These are phyloP conservation scores for Tulasnella sp. DNA, from an alignment of 768 basidiomycete genomes.

Conservation along the genomic window DNA sequence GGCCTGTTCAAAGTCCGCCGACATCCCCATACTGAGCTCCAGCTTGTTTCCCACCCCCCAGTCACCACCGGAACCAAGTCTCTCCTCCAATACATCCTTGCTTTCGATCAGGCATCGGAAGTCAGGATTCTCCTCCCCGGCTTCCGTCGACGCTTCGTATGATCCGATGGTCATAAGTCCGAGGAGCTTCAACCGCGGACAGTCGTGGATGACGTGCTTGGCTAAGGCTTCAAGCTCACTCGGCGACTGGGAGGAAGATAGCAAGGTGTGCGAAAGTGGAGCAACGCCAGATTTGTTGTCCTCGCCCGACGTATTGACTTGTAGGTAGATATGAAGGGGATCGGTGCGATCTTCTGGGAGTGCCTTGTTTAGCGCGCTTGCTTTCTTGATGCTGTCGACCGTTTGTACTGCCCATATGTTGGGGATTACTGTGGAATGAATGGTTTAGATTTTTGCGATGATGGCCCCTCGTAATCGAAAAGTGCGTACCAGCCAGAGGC, in stretches of 20 bases:
- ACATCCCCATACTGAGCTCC: constrained; percentile 92
- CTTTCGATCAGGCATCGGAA: constrained; percentile 62
- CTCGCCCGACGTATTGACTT: constrained; percentile 95
- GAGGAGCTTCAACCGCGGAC: constrained; percentile 63
- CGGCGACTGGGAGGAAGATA: constrained; percentile 18
- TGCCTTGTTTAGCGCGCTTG: constrained; percentile 65
- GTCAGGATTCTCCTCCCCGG: constrained; percentile 49
- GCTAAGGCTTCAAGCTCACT: constrained; percentile 57
- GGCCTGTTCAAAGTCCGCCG: constrained; percentile 84
- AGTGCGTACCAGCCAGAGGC: constrained; percentile 67
- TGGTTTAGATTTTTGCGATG: neutral
- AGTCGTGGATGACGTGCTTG: constrained; percentile 53
- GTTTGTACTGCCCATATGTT: constrained; percentile 86
- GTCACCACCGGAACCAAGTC: constrained; percentile 28
- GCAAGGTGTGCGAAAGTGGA: constrained; percentile 34
- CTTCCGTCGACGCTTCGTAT: constrained; percentile 50
- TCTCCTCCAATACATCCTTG: constrained; percentile 43
- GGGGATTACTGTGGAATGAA: constrained; percentile 51
- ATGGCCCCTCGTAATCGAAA: neutral
- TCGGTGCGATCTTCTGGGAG: constrained; percentile 43
- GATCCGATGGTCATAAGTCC: constrained; percentile 98
- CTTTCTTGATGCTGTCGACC: constrained; percentile 68
- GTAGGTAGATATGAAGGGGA: constrained; percentile 74
- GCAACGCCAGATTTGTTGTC: constrained; percentile 77
- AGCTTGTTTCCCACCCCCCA: constrained; percentile 48